Conservation (phyloP, 2,329 filamentous ascomycete genomes). For the Pseudocercospora fijiensis region DNA sequence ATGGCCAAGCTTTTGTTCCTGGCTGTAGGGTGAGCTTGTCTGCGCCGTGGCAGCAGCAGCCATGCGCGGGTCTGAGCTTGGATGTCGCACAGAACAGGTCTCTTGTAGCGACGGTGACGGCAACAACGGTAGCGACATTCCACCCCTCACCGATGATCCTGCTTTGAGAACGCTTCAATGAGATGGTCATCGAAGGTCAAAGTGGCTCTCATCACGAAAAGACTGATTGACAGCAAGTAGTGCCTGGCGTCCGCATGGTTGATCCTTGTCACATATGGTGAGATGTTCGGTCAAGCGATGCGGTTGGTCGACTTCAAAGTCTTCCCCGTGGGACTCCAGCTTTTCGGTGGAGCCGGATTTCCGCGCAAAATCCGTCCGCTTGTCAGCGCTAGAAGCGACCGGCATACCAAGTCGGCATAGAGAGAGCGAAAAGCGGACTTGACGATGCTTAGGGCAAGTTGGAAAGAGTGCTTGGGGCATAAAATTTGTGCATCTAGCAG, state of each 20-base stretch:
- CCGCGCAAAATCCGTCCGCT: not conserved
- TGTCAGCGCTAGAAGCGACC: conserved; percentile 4
- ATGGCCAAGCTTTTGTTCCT: not conserved
- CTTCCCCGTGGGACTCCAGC: conserved; percentile 3
- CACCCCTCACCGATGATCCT: not conserved
- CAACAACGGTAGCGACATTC: not conserved
- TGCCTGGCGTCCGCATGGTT: not conserved
- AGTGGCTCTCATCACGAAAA: not conserved
- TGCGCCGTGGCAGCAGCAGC: not conserved
- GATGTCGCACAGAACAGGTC: not conserved
- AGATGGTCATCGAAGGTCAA: not conserved
- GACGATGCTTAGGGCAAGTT: not conserved
- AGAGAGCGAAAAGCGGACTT: conserved; percentile 1
- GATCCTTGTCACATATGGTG: not conserved
- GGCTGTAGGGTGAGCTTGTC: not conserved
- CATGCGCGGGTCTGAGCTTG: not conserved
- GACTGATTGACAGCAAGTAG: not conserved
- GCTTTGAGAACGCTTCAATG: not conserved
- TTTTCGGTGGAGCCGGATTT: conserved; percentile 3
- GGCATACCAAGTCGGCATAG: conserved; percentile 1
- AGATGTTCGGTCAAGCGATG: not conserved
- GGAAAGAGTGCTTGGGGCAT: not conserved
- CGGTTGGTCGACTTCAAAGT: not conserved
- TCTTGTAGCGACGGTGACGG: not conserved
- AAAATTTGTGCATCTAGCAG: not conserved